phyloP scores from a whole-genome alignment of 2,329 filamentous ascomycete species.

The Cladosporium oxysporum region DNA sequence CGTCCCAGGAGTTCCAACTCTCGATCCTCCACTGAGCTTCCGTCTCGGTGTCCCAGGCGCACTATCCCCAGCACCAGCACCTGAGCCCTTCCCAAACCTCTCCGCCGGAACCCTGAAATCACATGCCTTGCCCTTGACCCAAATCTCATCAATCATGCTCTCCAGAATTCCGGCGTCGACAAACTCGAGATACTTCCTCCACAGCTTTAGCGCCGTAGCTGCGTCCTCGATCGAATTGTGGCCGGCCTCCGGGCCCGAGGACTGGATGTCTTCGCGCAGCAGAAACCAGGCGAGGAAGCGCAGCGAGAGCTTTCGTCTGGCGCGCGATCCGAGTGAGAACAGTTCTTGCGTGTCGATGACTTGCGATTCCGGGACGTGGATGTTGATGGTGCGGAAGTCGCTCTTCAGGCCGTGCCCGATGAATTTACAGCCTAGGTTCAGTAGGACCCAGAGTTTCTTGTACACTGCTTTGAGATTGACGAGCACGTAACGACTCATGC shows the following conservation, averaged over 20 bases:
- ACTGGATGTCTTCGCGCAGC: conserved; percentile 90
- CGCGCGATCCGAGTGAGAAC: conserved; percentile 76
- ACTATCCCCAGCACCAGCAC: conserved; percentile 30
- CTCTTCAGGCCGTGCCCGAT: conserved; percentile 91
- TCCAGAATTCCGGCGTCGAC: conserved; percentile 81
- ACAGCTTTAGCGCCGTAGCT: conserved; percentile 83
- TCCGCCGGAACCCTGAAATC: conserved; percentile 42
- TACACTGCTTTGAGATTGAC: conserved; percentile 88
- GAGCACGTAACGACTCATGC: conserved; percentile 76
- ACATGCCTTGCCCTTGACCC: conserved; percentile 62
- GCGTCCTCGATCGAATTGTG: conserved; percentile 98
- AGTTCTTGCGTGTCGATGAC: conserved; percentile 93
- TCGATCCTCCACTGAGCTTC: conserved; percentile 8
- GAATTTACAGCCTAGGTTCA: conserved; percentile 93
- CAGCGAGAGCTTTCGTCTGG: conserved; percentile 79
- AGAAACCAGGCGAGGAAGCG: conserved; percentile 90
- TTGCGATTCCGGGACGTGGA: conserved; percentile 86
- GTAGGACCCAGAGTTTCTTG: conserved; percentile 95
- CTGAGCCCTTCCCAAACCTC: conserved; percentile 19
- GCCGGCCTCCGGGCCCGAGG: conserved; percentile 59
- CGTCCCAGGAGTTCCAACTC: conserved; percentile 4
- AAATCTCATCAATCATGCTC: conserved; percentile 83
- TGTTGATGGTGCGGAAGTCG: conserved; percentile 97
- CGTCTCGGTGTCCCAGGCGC: conserved; percentile 38
- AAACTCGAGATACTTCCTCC: conserved; percentile 86